phyloP scores from a whole-genome alignment of 768 basidiomycete genomes.

The Clitopilus hobsonii region DNA sequence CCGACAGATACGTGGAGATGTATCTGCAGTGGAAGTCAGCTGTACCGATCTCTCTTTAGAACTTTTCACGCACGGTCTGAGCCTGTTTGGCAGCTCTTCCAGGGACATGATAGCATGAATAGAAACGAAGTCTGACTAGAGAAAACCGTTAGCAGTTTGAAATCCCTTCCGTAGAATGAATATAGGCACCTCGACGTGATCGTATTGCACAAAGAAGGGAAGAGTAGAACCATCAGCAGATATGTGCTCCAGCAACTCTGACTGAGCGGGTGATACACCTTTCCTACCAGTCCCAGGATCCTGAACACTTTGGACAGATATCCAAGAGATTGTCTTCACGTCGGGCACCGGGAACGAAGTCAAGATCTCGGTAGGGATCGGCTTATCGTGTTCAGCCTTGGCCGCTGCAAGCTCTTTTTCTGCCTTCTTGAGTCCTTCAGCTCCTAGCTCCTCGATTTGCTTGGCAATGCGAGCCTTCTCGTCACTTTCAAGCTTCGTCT shows the following conservation, averaged over 20 bases:
- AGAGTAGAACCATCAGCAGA: conserved; percentile 60
- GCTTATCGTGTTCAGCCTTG: conserved; percentile 79
- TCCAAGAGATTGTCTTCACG: conserved; percentile 90
- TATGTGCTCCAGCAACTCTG: conserved; percentile 57
- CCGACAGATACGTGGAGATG: conserved; percentile 68
- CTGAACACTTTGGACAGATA: conserved; percentile 64
- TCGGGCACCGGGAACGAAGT: conserved; percentile 87
- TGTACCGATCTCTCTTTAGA: not conserved
- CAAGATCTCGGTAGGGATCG: conserved; percentile 78
- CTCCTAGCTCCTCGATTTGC: conserved; percentile 69
- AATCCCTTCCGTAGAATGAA: not conserved
- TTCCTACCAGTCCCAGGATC: conserved; percentile 52
- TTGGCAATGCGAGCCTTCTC: conserved; percentile 74
- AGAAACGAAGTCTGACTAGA: conserved; percentile 88
- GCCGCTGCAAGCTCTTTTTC: conserved; percentile 70
- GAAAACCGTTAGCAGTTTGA: conserved; percentile 5
- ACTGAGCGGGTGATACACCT: conserved; percentile 21
- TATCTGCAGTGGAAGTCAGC: conserved; percentile 41
- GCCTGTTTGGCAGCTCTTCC: conserved; percentile 59
- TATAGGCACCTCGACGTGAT: conserved; percentile 74
- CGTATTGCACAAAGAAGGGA: conserved; percentile 90
- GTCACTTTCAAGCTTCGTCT: conserved; percentile 72
- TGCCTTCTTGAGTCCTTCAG: conserved; percentile 72
- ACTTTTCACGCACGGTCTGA: conserved; percentile 63
- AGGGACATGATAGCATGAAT: conserved; percentile 79